Base-by-base conservation (phyloP, 129 eudicot genomes). In the Flaveria sonorensis region DNA sequence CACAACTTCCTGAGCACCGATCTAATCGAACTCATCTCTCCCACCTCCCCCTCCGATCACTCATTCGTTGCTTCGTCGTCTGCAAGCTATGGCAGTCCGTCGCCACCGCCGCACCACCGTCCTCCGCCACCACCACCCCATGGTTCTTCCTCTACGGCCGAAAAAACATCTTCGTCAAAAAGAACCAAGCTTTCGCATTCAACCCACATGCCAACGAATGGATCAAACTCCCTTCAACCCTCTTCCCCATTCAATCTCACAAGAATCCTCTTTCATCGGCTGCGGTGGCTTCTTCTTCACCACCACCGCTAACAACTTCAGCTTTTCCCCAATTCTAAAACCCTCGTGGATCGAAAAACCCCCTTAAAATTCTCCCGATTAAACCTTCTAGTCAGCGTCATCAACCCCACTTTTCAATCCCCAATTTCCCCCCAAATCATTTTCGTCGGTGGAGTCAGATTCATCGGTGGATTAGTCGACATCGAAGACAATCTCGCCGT, bases 71-170 rank as follows among this genome's bases (percentile, higher is more conserved):
- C n/a, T n/a, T n/a, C n/a, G n/a, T 83, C 12, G 94, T 89, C 39
- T 89, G 89, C 89, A 84, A 84, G 60, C 80, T 36, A 11, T 89
- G 94, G 91, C 78, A 55, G 70, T 77, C 91, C 0, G 86, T 86
- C 60, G 40, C 83, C 70, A 64, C 75, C 47, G 48, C 84, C 16
- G 40, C 85, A 18, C 47, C 86, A 68, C 86, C 86, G 81, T 32
- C 84, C 57, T 40, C 73, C 72, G 61, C 77, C 40, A 45, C 77
- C 21, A 19, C 63, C 66, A 63, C 83, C 45, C 88, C 94, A 7
- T 86, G 88, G 81, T 78, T 89, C 79, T 89, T 89, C 68, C 77
- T 89, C 55, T 86, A 50, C 71, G 89, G 86, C 30, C 87, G 77
- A 0, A 85, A 86, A 73, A 81, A 83, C 65, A 83, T 77, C 36